Evolutionary conservation across 2,329 filamentous ascomycete species (phyloP), one percentile per base, ranked within the genome.

Genomic region (Colletotrichum kahawae): DNA sequence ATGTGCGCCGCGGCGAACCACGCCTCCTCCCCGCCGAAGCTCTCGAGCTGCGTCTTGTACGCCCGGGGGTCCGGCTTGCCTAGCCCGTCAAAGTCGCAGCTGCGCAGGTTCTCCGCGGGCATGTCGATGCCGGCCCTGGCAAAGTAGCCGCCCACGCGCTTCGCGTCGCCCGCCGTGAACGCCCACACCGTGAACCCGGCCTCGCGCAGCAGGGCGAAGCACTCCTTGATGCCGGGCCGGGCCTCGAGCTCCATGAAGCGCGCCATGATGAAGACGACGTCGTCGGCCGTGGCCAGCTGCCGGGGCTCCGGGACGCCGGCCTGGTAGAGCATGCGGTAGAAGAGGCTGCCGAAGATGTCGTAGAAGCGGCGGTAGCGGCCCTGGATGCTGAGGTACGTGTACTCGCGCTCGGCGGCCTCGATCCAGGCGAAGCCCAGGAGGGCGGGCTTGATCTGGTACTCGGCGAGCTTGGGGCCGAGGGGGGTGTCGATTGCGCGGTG

Each of bases 1-100:
- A 89, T 88, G 81, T 92, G 90, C 27, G 89, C 90, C 1, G 90
- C 90, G 1, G 88, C 90, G 79, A 91, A 91, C 89, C 89, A 91
- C 60, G 85, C 85, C 75, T 87, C 82, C 0, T 82, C 81, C 1
- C 78, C 77, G 0, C 77, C 84, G 70, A 90, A 85, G 64, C 79
- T 81, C n/a, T 84, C 83, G 38, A 88, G 80, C 7, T 88, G 79
- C 1, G 84, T 82, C 75, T 80, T 78, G 77, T 91, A 91, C 0
- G 87, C 86, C 31, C 79, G 84, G 5, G 86, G 80, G 1, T 85
- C 86, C 1, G 90, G 90, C 80, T 91, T 91, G 2, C 86, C 87
- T 21, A 90, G 81, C 1, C 86, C 85, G 16, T 82, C 79, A 0
- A 80, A 80, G 76, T 91, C 89, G 76, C 90, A 92, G 9, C 84